Base-by-base conservation (phyloP, 2,329 filamentous ascomycete species). In the Trichoderma atrobrunneum region DNA sequence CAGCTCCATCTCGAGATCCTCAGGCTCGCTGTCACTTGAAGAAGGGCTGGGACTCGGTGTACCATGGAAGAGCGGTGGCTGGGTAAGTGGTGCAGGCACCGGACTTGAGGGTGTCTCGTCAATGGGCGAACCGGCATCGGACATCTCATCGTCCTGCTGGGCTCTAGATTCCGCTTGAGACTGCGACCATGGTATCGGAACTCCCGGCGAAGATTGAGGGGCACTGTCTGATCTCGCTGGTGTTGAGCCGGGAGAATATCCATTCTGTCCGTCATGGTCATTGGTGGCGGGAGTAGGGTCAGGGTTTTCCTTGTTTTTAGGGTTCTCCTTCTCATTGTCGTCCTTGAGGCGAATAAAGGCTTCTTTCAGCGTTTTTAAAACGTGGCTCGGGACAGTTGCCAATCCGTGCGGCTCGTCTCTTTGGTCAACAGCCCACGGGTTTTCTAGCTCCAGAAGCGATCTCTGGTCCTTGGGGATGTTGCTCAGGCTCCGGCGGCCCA, bases 401-500 rank as follows among this genome's bases (percentile, higher is more conserved):
- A 76, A 36, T 2, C 77, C 78, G 11, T 78, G 76, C 21, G 75
- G 74, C 10, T 72, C 73, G 16, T 75, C 74, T 57, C 74, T 77
- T 7, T 77, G 63, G 48, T 77, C 74, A 4, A 78, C 74, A 4
- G 78, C 78, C 84, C 84, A 86, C 2, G 84, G 79, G 66, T 80
- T 77, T 4, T 77, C 64, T 0, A 75, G 71, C 2, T 81, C 78
- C 1, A 86, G 76, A 2, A 86, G 75, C 5, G 69, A 67, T 30
- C 77, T 77, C 73, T 87, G 85, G 54, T 84, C 80, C 18, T 76
- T 78, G 0, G 83, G 81, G 7, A 86, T 78, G 28, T 70, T 78
- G 21, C 79, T 72, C 24, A 80, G 73, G 14, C 73, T 78, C 7
- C 77, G 78, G 12, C 76, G 78, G 59, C 74, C 59, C 56, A 81